Percentiles rank a stretch among this genome's conserved stretches.
These are phyloP conservation scores for Psilocybe cubensis DNA, from an alignment of 768 basidiomycete species.

Conservation along the genomic window DNA sequence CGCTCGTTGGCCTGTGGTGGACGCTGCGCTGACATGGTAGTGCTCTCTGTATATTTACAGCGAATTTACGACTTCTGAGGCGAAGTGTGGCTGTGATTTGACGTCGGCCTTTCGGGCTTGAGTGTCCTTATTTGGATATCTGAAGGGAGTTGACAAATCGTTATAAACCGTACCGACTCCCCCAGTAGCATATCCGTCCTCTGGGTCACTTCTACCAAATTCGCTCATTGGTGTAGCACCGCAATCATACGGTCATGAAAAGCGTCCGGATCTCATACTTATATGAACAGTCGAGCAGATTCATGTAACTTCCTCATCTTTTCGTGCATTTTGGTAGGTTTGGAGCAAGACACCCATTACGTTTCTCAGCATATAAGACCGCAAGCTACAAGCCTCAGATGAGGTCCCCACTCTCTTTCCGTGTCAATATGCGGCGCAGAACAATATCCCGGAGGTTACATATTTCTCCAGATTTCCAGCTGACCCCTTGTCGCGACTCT, in stretches of 20 bases:
- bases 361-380: conserved; percentile 30
- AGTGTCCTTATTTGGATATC: conserved; percentile 35
- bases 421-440: conserved; percentile 42
- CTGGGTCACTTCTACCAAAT: conserved; percentile 51
- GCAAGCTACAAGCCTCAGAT: conserved; percentile 30
- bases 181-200: conserved; percentile 26
- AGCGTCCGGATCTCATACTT: conserved; percentile 49
- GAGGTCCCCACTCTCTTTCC: conserved; percentile 35
- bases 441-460: conserved; percentile 37
- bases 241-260: conserved; percentile 50
- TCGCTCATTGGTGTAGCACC: conserved; percentile 41
- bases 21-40: neutral
- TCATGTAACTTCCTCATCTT: conserved; percentile 24
- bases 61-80: neutral
- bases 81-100: conserved; percentile 18
- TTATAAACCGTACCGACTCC: conserved; percentile 24
- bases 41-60: neutral
- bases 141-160: conserved; percentile 33
- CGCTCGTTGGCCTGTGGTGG: neutral
- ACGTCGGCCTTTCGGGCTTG: conserved; percentile 29
- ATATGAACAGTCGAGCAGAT: conserved; percentile 37
- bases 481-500: conserved; percentile 29
- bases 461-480: conserved; percentile 40
- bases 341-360: conserved; percentile 25
- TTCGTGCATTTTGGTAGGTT: conserved; percentile 30